These are phyloP conservation scores for Grosmannia clavigera DNA, from an alignment of 2,329 filamentous ascomycete species.

Conservation along the genomic window DNA sequence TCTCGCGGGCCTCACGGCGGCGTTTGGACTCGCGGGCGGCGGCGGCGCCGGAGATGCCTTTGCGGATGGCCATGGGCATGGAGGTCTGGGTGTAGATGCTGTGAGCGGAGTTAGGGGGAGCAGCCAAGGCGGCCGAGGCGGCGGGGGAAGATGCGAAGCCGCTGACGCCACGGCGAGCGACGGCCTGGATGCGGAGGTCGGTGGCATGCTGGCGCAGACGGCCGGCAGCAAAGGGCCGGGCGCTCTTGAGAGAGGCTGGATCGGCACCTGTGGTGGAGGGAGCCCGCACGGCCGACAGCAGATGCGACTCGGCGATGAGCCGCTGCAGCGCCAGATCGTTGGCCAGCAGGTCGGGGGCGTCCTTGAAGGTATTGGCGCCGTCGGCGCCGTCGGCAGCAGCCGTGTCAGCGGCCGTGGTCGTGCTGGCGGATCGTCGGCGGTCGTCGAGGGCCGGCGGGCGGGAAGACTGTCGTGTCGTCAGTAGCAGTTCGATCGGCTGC, in stretches of 20 bases:
- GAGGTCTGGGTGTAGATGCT: slow-evolving; percentile 67
- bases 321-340: slow-evolving; percentile 89
- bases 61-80: slow-evolving; percentile 80
- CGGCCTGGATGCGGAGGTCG: slow-evolving; percentile 69
- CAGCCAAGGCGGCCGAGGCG: slow-evolving; percentile 56
- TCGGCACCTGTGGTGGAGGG: slow-evolving; percentile 23
- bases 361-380: slow-evolving; percentile 24
- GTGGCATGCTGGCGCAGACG: slow-evolving; percentile 68
- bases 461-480: slow-evolving; percentile 29
- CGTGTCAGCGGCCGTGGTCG: background rate
- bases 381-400: background rate
- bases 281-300: slow-evolving; percentile 47
- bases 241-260: slow-evolving; percentile 18
- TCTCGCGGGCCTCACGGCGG: slow-evolving; percentile 71
- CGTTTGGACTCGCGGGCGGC: slow-evolving; percentile 55
- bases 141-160: slow-evolving; percentile 38
- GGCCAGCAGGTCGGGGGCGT: slow-evolving; percentile 60
- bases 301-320: slow-evolving; percentile 81
- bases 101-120: slow-evolving; percentile 47
- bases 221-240: slow-evolving; percentile 41
- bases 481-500: too few relatives aligned
- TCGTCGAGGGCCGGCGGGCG: slow-evolving; percentile 26
- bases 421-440: background rate
- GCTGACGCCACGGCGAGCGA: slow-evolving; percentile 42
- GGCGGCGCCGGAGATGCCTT: slow-evolving; percentile 66